A percentile compares a stretch with the other conserved stretches of the same genome.
Conservation (phyloP, 2,329 filamentous ascomycete genomes). For the Pseudogymnoascus sp. region DNA sequence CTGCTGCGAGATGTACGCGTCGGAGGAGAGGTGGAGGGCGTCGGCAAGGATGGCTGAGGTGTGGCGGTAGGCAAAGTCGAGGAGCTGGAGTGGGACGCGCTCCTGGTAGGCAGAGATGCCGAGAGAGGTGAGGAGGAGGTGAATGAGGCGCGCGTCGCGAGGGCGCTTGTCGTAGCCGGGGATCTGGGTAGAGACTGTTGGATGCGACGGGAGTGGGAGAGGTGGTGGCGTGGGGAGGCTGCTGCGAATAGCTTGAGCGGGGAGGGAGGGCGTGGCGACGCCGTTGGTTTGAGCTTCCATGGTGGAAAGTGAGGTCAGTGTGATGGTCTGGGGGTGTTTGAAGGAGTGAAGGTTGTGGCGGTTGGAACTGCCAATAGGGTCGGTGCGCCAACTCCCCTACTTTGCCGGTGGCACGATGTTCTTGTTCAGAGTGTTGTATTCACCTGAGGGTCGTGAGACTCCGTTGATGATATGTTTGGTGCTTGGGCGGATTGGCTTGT, state of each 20-base stretch:
- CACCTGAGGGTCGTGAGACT: background rate
- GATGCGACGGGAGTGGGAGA: constrained; percentile 23
- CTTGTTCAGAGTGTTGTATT: background rate
- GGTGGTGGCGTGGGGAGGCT: constrained; percentile 17
- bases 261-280: constrained; percentile 27
- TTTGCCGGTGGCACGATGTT: background rate
- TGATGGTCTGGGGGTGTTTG: background rate
- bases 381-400: constrained; percentile 4
- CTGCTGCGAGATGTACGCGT: constrained; percentile 50
- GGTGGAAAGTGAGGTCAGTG: background rate
- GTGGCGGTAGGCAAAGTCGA: constrained; percentile 83
- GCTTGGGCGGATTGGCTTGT: background rate
- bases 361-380: background rate
- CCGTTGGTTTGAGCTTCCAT: constrained; percentile 47
- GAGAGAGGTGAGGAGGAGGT: constrained; percentile 70
- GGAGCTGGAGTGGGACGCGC: constrained; percentile 71
- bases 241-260: constrained; percentile 16
- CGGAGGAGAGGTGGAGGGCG: constrained; percentile 58
- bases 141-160: constrained; percentile 70
- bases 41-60: constrained; percentile 64
- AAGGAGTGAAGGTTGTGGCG: background rate
- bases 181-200: constrained; percentile 28
- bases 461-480: background rate
- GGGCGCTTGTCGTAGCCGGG: constrained; percentile 44
- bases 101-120: constrained; percentile 74